These are phyloP conservation scores for Microdochium bolleyi DNA, from an alignment of 2,329 filamentous ascomycete genomes.

Conservation along the genomic window DNA sequence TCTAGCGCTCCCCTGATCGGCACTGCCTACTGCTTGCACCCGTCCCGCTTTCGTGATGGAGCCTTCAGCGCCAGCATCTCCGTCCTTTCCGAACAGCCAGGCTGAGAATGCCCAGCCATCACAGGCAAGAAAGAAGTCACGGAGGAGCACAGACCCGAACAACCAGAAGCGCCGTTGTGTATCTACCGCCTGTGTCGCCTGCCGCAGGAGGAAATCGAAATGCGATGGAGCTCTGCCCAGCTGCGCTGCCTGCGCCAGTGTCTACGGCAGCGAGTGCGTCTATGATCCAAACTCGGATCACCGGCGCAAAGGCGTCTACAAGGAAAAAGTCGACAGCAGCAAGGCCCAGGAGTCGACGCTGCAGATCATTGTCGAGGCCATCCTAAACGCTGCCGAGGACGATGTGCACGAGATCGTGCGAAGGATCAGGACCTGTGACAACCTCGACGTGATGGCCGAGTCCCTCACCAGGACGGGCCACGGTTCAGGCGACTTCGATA, in stretches of 20 bases:
- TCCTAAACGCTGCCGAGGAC: conserved; percentile 84
- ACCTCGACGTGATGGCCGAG: conserved; percentile 47
- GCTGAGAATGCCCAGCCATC: neutral
- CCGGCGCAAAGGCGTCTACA: conserved; percentile 92
- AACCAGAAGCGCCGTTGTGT: neutral
- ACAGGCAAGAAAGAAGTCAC: neutral
- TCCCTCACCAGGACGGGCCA: conserved; percentile 38
- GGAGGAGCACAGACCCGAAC: neutral
- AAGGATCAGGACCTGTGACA: conserved; percentile 81
- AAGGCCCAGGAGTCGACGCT: conserved; percentile 83
- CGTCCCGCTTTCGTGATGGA: neutral
- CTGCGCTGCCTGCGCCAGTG: conserved; percentile 91
- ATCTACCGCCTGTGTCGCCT: neutral
- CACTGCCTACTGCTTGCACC: neutral
- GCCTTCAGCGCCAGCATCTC: neutral
- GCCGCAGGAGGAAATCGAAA: conserved; percentile 69
- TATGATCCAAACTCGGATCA: conserved; percentile 97
- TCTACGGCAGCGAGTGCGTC: conserved; percentile 83
- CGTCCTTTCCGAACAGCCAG: neutral
- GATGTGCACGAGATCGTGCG: conserved; percentile 75
- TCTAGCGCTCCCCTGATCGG: neutral
- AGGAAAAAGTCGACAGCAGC: conserved; percentile 81
- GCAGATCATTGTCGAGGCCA: conserved; percentile 86
- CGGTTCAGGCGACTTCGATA: conserved; percentile 12
- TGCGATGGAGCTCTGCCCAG: conserved; percentile 88